Evolutionary conservation across 2,329 filamentous ascomycete genomes (phyloP), one percentile per base, ranked within the genome.

Genomic region (Colletotrichum sublineola): DNA sequence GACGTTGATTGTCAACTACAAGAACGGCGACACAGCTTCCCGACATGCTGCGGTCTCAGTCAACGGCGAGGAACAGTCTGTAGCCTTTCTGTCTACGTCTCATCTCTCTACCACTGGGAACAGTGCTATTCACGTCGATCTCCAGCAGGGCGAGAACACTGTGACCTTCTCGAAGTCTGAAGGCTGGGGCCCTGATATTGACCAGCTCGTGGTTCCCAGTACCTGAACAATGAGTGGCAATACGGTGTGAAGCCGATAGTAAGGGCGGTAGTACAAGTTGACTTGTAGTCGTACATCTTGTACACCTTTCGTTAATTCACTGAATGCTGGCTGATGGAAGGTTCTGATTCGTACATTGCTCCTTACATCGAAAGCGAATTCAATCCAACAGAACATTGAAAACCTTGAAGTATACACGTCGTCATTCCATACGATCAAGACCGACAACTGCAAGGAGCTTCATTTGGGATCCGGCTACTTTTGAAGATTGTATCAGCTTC

Each of bases 81-180:
- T 90, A 3, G 88, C 89, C 0, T 92, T 92, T 72, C 73, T 91
- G 63, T 87, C 87, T 0, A 84, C 84, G 0, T 79, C 78, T 1
- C 82, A 82, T 50, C 84, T 84, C 24, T 36, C 69, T 0, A 82
- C 85, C 36, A 81, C 81, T 5, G 84, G 79, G 0, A 85, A 80
- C 18, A 87, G 86, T 66, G 81, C 83, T 1, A 74, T 90, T 71
- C 83, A 88, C 72, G 83, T 81, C 1, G 80, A 86, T 18, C 71
- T 91, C 68, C 84, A 84, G 67, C 78, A 79, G 20, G 88, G 88
- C 4, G 75, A 71, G 0, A 91, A 91, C 76, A 83, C 82, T 2
- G 80, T 91, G 48, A 82, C 81, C 1, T 82, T 90, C 65, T 82
- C 82, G 66, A 82, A 40, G 20, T 72, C 80, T 12, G 69, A 84